Percentiles rank a stretch among this genome's conserved stretches.
phyloP scores from a whole-genome alignment of 2,329 filamentous ascomycete genomes.

The Westerdykella ornata region DNA sequence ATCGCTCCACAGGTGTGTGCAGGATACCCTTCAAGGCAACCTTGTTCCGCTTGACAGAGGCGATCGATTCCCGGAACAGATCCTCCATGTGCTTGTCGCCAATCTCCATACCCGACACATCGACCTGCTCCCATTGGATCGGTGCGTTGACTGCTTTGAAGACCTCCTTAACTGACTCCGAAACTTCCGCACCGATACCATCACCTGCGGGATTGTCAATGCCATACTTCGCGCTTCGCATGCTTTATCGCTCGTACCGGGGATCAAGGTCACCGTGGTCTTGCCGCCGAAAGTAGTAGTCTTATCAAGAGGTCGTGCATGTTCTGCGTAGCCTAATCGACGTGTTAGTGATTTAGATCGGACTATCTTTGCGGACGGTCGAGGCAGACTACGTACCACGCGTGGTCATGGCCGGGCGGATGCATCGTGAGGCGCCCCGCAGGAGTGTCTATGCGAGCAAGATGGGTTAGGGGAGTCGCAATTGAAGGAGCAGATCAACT shows the following conservation, averaged over 20 bases:
- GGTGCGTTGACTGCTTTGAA: constrained; percentile 99
- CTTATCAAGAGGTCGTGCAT: constrained; percentile 93
- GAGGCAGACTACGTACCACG: constrained; percentile 45
- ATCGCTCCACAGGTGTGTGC: constrained; percentile 93
- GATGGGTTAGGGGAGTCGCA: constrained; percentile 18
- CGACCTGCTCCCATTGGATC: constrained; percentile 97
- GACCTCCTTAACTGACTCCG: constrained; percentile 96
- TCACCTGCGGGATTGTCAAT: constrained; percentile 53
- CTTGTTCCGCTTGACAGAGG: constrained; percentile 97
- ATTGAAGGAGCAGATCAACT: constrained; percentile 20
- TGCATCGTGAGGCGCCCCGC: constrained; percentile 46
- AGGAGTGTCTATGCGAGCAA: constrained; percentile 46
- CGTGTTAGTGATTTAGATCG: not conserved
- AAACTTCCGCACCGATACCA: constrained; percentile 95
- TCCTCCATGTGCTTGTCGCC: constrained; percentile 85
- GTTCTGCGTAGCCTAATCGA: constrained; percentile 48
- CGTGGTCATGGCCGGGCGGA: constrained; percentile 47
- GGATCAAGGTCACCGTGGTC: constrained; percentile 97
- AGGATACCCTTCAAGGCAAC: constrained; percentile 98
- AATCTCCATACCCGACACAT: constrained; percentile 83
- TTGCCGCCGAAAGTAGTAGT: constrained; percentile 98
- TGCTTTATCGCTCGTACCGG: constrained; percentile 53
- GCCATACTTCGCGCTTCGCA: constrained; percentile 6
- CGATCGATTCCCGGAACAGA: constrained; percentile 90
- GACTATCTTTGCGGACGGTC: not conserved